Base-by-base conservation (phyloP, 2,329 filamentous ascomycete species). In the Onygenales sp. region DNA sequence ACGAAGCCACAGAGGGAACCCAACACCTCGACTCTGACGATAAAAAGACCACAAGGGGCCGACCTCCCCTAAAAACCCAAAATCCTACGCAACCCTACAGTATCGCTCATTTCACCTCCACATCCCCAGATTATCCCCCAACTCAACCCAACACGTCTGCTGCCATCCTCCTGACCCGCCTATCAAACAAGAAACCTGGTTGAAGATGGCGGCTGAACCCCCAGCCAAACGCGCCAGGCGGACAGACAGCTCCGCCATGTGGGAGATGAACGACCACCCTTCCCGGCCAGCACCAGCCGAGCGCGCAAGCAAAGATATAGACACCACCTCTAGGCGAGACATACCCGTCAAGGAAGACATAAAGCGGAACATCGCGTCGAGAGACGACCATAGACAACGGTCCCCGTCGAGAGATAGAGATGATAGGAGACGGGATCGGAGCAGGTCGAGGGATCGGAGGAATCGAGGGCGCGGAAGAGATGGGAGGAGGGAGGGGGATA, bases 221-320 rank as follows among this genome's bases (percentile, higher is more conserved):
- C 72, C 78, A 55, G 66, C 74, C 51, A 79, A 78, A 63, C 76
- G 77, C 49, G 65, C 74, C 17, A 73, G 75, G 55, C 68, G 74
- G 47, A 74, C 74, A n/a, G 82, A 85, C 59, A 81, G 77, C 66
- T 77, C 77, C 49, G 74, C 79, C 51, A 82, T 81, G 76, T 82
- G 81, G 79, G 82, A 86, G 57, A 63, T 65, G 53, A 67, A 69
- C 51, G 67, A 71, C 42, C 64, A 60, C 17, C 60, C 57, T 32
- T 58, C 61, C 32, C 62, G 61, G 37, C 6, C 36, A 7, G 57
- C 60, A 27, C 60, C 60, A 7, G 57, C 60, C 42, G 69, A 65
- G 34, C 53, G 59, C 52, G 65, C 62, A 21, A 58, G 61, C 47
- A 57, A 52, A 52, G 63, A 62, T 8, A 52, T 53, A 48, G 70